Evolutionary conservation across 805 yeast genomes (phyloP).

Genomic region (Yamadazyma ubonensis): DNA sequence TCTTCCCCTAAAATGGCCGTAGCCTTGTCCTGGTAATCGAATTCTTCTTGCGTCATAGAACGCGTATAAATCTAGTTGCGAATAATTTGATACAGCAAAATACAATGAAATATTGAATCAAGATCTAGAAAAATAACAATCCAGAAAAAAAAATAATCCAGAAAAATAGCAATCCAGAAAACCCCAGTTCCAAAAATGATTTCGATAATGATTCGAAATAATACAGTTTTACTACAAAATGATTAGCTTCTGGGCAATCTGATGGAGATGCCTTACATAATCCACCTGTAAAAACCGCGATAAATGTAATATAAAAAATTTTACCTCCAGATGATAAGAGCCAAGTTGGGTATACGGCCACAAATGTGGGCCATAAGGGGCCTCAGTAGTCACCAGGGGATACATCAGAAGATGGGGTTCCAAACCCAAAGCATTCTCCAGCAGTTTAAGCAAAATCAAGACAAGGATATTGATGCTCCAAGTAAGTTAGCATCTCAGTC

Average conservation of each 20-base stretch:
- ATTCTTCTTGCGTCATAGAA: conserved; percentile 6
- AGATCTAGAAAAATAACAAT: background rate
- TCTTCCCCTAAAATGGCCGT: background rate
- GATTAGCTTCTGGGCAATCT: background rate
- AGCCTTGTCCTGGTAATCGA: conserved; percentile 4
- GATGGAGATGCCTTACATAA: background rate
- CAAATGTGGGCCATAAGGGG: conserved; percentile 5
- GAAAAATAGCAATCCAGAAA: background rate
- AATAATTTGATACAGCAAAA: background rate
- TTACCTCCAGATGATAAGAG: conserved; percentile 5
- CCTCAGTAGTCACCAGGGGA: conserved; percentile 1
- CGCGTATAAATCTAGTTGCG: conserved; percentile 6
- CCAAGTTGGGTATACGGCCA: conserved; percentile 1
- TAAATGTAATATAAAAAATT: conserved; percentile 7
- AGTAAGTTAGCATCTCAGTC: conserved; percentile 39
- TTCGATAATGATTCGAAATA: no score
- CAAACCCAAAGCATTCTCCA: conserved; percentile 12
- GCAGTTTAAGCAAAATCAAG: conserved; percentile 6
- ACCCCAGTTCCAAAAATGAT: no score
- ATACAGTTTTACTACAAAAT: no score
- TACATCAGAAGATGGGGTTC: conserved; percentile 6
- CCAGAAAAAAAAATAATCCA: background rate
- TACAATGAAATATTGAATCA: background rate
- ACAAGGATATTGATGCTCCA: conserved; percentile 24
- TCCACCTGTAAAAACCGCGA: conserved; percentile 7